These are phyloP conservation scores for Diaporthe destruens DNA, from an alignment of 2,329 filamentous ascomycete species.

Conservation along the genomic window DNA sequence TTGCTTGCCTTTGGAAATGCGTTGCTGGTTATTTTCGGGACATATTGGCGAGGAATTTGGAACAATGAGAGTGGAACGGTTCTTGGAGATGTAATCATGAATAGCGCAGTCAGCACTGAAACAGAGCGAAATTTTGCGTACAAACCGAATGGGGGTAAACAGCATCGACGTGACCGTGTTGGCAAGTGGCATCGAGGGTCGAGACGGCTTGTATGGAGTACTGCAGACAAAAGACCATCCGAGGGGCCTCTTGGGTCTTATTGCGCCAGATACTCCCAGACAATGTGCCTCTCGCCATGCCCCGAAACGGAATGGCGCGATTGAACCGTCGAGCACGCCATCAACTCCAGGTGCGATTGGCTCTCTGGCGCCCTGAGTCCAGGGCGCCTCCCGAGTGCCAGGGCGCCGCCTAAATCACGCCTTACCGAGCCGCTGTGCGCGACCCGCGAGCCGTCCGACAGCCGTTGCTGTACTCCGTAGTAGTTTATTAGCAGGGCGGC, in stretches of 20 bases:
- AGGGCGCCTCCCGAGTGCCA: constrained; percentile 37
- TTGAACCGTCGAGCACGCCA: constrained; percentile 39
- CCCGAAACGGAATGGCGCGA: constrained; percentile 36
- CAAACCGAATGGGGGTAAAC: not conserved
- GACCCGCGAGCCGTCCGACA: constrained; percentile 40
- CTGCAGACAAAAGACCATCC: not conserved
- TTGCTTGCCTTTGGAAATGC: not conserved
- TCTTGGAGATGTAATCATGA: not conserved
- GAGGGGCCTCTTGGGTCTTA: constrained; percentile 45
- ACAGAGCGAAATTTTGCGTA: constrained; percentile 8
- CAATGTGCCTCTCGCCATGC: constrained; percentile 31
- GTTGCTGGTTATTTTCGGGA: not conserved
- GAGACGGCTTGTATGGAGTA: not conserved
- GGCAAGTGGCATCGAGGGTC: not conserved
- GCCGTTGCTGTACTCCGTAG: constrained; percentile 25
- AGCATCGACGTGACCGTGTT: not conserved
- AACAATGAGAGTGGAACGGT: not conserved
- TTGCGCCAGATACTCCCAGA: constrained; percentile 42
- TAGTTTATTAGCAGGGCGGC: too few species aligned
- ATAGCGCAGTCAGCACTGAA: constrained; percentile 3
- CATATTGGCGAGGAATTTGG: not conserved
- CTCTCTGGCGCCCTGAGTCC: constrained; percentile 12
- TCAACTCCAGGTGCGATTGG: constrained; percentile 35
- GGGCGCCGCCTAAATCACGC: constrained; percentile 36
- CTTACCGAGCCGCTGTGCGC: constrained; percentile 39